phyloP scores from a whole-genome alignment of 139 green algal species.

The Diplosphaera chodatii region DNA sequence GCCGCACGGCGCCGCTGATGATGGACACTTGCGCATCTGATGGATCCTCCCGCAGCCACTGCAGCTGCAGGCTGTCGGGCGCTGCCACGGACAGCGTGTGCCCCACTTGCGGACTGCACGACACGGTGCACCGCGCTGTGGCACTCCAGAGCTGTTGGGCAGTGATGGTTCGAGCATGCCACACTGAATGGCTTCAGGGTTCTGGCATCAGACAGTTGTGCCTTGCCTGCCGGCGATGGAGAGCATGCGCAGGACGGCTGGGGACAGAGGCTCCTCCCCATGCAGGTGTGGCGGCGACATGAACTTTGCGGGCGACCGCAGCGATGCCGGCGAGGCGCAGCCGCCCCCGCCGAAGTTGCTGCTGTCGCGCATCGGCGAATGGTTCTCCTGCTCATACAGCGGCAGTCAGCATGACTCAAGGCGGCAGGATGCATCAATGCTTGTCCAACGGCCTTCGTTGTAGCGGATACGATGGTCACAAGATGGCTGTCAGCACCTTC shows the following conservation, averaged over 20 bases:
- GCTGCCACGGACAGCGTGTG: neutral
- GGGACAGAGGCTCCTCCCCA: neutral
- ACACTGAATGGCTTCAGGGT: too few species aligned
- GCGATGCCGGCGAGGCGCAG: too few species aligned
- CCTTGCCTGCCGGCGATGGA: neutral
- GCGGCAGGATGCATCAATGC: too few species aligned
- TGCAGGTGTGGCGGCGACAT: neutral
- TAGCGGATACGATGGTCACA: too few species aligned
- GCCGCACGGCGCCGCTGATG: neutral
- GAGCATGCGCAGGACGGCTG: neutral
- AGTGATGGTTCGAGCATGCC: too few species aligned
- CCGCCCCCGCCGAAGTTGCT: neutral
- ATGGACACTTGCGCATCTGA: neutral
- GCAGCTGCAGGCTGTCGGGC: neutral
- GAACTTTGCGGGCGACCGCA: neutral
- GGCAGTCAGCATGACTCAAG: too few species aligned
- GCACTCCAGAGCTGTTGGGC: too few species aligned
- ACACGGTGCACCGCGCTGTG: neutral
- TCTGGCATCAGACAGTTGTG: too few species aligned
- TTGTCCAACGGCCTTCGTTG: too few species aligned
- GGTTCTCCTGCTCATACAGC: neutral
- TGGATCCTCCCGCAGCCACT: neutral
- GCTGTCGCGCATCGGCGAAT: neutral
- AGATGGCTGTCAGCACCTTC: neutral
- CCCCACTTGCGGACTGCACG: neutral